Evolutionary conservation across 371 early-diverging fungal species (phyloP).

Genomic region (Mortierella sp.): DNA sequence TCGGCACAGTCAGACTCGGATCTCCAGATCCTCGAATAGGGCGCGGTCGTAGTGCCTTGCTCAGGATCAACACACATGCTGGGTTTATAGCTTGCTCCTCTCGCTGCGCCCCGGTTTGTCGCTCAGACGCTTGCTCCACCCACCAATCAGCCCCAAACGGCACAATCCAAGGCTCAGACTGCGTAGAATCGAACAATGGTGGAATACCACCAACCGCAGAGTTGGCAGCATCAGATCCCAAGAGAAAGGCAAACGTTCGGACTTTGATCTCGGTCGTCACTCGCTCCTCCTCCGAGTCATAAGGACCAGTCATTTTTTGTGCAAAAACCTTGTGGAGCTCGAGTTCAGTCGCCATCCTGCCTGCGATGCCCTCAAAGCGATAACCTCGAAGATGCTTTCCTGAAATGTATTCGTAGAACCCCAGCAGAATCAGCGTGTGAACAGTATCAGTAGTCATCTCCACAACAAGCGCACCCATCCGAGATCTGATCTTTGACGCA

Average conservation of each 20-base stretch:
- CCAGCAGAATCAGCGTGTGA: neutral
- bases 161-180: neutral
- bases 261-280: neutral
- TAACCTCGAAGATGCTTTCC: neutral
- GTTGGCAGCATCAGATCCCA: neutral
- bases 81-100: neutral
- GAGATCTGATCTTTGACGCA: neutral
- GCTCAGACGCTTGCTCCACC: neutral
- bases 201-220: neutral
- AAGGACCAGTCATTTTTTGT: neutral
- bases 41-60: neutral
- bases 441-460: neutral
- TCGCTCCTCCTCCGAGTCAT: neutral
- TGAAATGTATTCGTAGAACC: neutral
- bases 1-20: neutral
- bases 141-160: neutral
- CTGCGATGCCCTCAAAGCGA: conserved; percentile 11
- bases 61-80: neutral
- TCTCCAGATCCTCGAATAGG: neutral
- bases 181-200: neutral
- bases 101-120: neutral
- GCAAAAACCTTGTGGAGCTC: neutral
- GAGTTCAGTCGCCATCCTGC: neutral
- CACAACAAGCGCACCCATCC: neutral
- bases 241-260: neutral